Conservation (phyloP, 805 yeast genomes). For the Ascoidea rubescens region DNA sequence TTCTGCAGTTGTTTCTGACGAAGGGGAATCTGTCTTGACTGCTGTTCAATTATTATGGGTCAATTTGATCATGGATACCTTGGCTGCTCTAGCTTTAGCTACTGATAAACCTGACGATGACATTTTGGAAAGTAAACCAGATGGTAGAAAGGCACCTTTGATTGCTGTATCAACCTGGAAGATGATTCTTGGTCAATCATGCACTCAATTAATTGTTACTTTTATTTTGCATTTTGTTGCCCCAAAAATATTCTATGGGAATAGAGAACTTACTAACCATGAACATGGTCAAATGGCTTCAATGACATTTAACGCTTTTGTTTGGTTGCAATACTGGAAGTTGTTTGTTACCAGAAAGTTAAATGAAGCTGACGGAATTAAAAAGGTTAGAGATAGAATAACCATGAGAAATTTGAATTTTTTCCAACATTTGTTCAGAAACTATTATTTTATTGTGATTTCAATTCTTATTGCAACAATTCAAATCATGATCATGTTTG, state of each 20-base stretch:
- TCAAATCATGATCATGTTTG: conserved; percentile 86
- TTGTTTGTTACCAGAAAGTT: conserved; percentile 81
- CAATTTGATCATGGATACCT: conserved; percentile 93
- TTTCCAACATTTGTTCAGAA: conserved; percentile 68
- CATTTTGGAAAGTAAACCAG: conserved; percentile 70
- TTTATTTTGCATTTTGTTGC: conserved; percentile 78
- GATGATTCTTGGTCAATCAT: conserved; percentile 85
- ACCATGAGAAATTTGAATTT: conserved; percentile 61
- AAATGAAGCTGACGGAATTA: conserved; percentile 71
- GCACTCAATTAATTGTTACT: conserved; percentile 70
- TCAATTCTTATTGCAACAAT: conserved; percentile 63
- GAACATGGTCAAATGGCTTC: conserved; percentile 55
- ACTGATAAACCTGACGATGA: conserved; percentile 90
- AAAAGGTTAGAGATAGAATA: conserved; percentile 41
- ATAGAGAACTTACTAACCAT: conserved; percentile 19
- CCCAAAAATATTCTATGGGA: conserved; percentile 33
- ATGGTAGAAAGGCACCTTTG: conserved; percentile 64
- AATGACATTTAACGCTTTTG: conserved; percentile 89
- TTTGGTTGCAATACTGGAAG: conserved; percentile 95
- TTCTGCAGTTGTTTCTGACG: conserved; percentile 75
- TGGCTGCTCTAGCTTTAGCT: conserved; percentile 94
- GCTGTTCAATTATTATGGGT: conserved; percentile 98
- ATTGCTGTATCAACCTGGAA: conserved; percentile 95
- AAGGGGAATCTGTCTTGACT: conserved; percentile 77
- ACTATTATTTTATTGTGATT: conserved; percentile 68